Conservation (phyloP, 352 stramenopile genomes). For the Pythium plurisporium region DNA sequence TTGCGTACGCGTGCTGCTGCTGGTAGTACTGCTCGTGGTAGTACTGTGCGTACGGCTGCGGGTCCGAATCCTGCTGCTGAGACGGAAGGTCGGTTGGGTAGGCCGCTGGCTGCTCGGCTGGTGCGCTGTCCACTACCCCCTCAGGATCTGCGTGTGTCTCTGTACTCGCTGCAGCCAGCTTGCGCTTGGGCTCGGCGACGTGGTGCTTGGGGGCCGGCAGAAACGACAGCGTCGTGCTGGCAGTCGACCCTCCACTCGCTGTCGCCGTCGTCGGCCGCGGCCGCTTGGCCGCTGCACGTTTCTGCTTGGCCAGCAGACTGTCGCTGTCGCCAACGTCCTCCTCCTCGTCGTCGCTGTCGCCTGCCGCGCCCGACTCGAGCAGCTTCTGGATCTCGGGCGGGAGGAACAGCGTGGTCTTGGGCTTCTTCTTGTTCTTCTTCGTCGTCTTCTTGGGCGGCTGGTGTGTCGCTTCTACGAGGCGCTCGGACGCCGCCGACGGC, state of each 20-base stretch:
- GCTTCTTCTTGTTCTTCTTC: slow-evolving; percentile 31
- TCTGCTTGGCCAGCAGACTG: slow-evolving; percentile 51
- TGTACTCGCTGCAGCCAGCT: neutral
- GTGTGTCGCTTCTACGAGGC: neutral
- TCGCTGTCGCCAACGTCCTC: slow-evolving; percentile 29
- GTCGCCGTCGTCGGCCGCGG: slow-evolving; percentile 6
- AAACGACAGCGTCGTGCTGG: slow-evolving; percentile 36
- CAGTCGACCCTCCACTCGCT: neutral
- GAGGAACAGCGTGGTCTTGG: slow-evolving; percentile 36
- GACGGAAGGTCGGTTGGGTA: slow-evolving; percentile 19
- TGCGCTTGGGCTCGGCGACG: slow-evolving; percentile 13
- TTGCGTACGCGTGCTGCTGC: slow-evolving; percentile 25
- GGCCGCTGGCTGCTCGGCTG: neutral
- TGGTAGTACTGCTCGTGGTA: slow-evolving; percentile 43
- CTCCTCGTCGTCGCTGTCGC: slow-evolving; percentile 24
- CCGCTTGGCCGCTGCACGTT: slow-evolving; percentile 32
- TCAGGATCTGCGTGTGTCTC: neutral
- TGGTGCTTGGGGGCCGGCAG: slow-evolving; percentile 56
- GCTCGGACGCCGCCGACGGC: neutral
- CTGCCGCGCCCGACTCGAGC: slow-evolving; percentile 6
- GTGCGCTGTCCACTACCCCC: neutral
- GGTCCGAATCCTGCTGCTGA: slow-evolving; percentile 42
- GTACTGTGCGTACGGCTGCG: slow-evolving; percentile 34
- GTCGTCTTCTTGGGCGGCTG: slow-evolving; percentile 4
- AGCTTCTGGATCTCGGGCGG: slow-evolving; percentile 29